These are phyloP conservation scores for Polyplosphaeria fusca DNA, from an alignment of 495 filamentous ascomycete species.

Conservation along the genomic window DNA sequence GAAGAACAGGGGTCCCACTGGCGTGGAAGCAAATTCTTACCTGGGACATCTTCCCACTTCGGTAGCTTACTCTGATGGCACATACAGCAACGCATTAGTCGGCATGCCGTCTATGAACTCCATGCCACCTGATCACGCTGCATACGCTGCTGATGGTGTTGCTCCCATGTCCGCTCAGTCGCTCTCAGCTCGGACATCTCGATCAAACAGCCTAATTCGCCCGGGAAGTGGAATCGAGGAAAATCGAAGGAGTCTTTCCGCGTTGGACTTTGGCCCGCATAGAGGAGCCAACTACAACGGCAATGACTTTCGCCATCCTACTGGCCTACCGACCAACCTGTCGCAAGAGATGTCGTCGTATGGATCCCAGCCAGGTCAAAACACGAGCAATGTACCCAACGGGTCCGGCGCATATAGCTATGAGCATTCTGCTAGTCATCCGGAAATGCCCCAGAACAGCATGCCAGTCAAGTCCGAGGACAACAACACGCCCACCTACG, in stretches of 20 bases:
- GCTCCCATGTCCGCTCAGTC: conserved; percentile 13
- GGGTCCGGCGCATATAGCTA: conserved; percentile 22
- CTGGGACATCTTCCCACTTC: conserved; percentile 24
- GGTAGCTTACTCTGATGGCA: conserved; percentile 18
- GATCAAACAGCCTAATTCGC: conserved; percentile 34
- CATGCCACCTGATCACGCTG: conserved; percentile 14
- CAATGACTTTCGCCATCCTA: conserved; percentile 16
- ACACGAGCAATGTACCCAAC: background rate
- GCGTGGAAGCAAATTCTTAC: conserved; percentile 23
- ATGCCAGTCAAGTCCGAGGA: conserved; percentile 27
- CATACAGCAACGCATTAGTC: conserved; percentile 20
- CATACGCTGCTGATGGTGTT: conserved; percentile 20
- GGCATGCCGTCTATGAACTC: conserved; percentile 21
- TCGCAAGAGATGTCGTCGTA: conserved; percentile 24
- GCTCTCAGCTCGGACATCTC: conserved; percentile 31
- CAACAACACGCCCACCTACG: conserved; percentile 11
- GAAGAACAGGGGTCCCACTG: conserved; percentile 45
- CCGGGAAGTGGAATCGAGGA: conserved; percentile 28
- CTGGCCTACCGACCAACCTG: conserved; percentile 13
- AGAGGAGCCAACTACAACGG: conserved; percentile 20
- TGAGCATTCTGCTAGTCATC: conserved; percentile 2
- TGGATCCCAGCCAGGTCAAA: conserved; percentile 15
- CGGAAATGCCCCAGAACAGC: conserved; percentile 23
- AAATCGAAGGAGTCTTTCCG: conserved; percentile 31
- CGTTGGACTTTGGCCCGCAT: conserved; percentile 20